Conservation (phyloP, 2,329 filamentous ascomycete genomes). For the Cercospora beticola region DNA sequence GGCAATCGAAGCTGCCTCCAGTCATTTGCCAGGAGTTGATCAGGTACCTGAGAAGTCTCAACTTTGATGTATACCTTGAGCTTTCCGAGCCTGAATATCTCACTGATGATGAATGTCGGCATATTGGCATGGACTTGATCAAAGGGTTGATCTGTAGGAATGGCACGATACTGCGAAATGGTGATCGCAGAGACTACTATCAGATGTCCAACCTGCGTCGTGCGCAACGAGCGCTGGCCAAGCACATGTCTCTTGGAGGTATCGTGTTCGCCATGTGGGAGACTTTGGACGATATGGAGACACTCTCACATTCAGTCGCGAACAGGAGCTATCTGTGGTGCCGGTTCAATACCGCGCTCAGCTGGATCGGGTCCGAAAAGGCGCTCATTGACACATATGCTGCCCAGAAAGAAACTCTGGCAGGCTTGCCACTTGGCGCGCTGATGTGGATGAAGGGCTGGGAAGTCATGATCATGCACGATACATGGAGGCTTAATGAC, state of each 20-base stretch:
- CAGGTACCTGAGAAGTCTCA: slow-evolving; percentile 38
- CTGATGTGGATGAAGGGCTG: slow-evolving; percentile 51
- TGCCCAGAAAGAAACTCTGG: slow-evolving; percentile 29
- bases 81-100: slow-evolving; percentile 44
- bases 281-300: slow-evolving; percentile 43
- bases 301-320: slow-evolving; percentile 44
- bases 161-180: slow-evolving; percentile 43
- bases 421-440: slow-evolving; percentile 44
- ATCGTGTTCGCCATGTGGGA: slow-evolving; percentile 50
- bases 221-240: slow-evolving; percentile 48
- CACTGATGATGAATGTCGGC: slow-evolving; percentile 34
- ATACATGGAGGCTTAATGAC: slow-evolving; percentile 40
- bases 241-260: slow-evolving; percentile 47
- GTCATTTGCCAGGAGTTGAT: slow-evolving; percentile 37
- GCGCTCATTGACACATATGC: slow-evolving; percentile 42
- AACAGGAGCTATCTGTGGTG: slow-evolving; percentile 49
- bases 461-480: slow-evolving; percentile 46
- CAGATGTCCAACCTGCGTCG: slow-evolving; percentile 44
- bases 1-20: slow-evolving; percentile 39
- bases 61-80: slow-evolving; percentile 47
- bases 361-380: slow-evolving; percentile 45
- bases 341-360: slow-evolving; percentile 48
- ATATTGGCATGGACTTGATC: slow-evolving; percentile 39
- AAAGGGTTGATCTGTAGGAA: slow-evolving; percentile 40
- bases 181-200: slow-evolving; percentile 48